Evolutionary conservation across 768 basidiomycete genomes (phyloP).

Genomic region (Trametes maxima): DNA sequence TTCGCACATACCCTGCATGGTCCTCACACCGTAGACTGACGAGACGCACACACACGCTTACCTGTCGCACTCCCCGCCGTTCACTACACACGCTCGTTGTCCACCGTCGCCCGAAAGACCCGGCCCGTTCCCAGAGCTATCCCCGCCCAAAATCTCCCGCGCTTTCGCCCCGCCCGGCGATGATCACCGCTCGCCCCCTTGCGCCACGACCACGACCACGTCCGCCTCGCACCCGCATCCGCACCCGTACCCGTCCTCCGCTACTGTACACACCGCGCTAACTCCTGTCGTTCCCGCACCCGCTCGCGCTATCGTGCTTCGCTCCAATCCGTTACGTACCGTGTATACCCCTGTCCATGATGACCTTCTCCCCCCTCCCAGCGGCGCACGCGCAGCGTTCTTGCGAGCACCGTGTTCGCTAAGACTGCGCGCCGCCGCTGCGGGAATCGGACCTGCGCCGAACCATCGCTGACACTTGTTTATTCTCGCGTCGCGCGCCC

Average conservation of each 20-base stretch:
- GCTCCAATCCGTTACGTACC: not conserved
- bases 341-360: slow-evolving; percentile 1
- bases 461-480: not conserved
- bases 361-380: not conserved
- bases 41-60: not conserved
- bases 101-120: not conserved
- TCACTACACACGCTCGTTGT: slow-evolving; percentile 10
- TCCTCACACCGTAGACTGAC: not conserved
- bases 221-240: not conserved
- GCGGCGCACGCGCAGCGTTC: not conserved
- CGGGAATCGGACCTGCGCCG: not conserved
- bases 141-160: not conserved
- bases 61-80: not conserved
- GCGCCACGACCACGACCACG: not conserved
- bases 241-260: not conserved
- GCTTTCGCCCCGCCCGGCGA: not conserved
- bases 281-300: slow-evolving; percentile 9
- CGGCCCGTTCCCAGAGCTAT: not conserved
- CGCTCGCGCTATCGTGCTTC: slow-evolving; percentile 15
- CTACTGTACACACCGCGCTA: slow-evolving; percentile 11
- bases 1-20: not conserved
- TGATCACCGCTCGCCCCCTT: not conserved
- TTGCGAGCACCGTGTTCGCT: not conserved
- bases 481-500: not conserved
- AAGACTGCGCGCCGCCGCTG: not conserved